Conservation (phyloP, 805 yeast species). For the Vanderwaltozyma polyspora region DNA sequence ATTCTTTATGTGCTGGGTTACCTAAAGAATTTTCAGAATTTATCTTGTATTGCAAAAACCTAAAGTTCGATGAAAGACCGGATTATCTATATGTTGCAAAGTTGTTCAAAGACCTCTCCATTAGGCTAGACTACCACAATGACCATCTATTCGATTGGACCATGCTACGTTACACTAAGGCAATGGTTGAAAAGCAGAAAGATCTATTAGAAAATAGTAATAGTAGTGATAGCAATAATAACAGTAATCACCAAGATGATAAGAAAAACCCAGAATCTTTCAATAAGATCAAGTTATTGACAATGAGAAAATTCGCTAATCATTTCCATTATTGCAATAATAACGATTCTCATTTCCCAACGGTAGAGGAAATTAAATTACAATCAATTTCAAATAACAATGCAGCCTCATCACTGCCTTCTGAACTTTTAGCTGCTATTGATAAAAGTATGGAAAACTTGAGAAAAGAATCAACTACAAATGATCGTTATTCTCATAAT, state of each 20-base stretch:
- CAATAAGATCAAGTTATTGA: constrained; percentile 13
- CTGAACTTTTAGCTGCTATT: constrained; percentile 19
- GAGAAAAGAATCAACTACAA: constrained; percentile 6
- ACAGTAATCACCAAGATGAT: constrained; percentile 2
- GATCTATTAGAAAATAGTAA: constrained; percentile 1
- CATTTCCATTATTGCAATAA: constrained; percentile 26
- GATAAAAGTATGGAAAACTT: constrained; percentile 22
- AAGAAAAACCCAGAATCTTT: constrained; percentile 3
- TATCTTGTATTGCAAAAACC: constrained; percentile 76
- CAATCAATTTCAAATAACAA: constrained; percentile 18
- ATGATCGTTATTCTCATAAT: background rate
- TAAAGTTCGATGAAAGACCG: constrained; percentile 92
- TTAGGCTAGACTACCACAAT: constrained; percentile 79
- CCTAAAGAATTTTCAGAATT: constrained; percentile 85
- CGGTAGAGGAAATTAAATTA: constrained; percentile 25
- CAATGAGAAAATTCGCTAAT: constrained; percentile 25
- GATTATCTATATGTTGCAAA: constrained; percentile 84
- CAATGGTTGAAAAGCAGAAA: constrained; percentile 22
- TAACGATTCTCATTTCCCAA: constrained; percentile 24
- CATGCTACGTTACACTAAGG: constrained; percentile 32
- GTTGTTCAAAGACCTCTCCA: constrained; percentile 77
- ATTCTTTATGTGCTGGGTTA: constrained; percentile 77
- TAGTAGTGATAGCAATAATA: constrained; percentile 2
- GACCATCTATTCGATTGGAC: constrained; percentile 98
- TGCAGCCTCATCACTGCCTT: constrained; percentile 17